Base-by-base conservation (phyloP, 805 yeast genomes). In the Pichia occidentalis region DNA sequence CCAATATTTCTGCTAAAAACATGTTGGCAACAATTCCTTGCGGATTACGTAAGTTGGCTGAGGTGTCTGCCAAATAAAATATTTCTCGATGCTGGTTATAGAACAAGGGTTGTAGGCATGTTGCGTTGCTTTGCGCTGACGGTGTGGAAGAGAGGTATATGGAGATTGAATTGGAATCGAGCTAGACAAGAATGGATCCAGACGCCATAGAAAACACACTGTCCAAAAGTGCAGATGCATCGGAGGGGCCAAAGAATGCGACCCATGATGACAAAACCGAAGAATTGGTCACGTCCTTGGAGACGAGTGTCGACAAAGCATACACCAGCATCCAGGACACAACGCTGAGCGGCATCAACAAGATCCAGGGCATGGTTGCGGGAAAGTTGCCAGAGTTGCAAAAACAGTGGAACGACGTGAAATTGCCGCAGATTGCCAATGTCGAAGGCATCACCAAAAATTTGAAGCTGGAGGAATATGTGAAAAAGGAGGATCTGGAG, bases 261-360 rank as follows among this genome's bases (percentile, higher is more conserved):
- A 18, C 40, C 27, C 56, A 48, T 24, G 51, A 46, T 25, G 66
- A 71, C 47, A 67, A 69, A 48, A 76, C 85, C 0, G 80, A 78
- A 36, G 65, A 69, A 47, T 50, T 78, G 16, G 85, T 77, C 47
- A 61, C 60, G 29, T 77, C 71, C 30, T 67, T 80, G 19, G 77
- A 73, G 40, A 57, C 64, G 16, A 52, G 48, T 33, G 62, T 60
- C 24, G 64, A 59, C 29, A 45, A 52, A 12, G 48, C 73, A 4
- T 75, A 73, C 56, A 44, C 60, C 3, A 53, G 59, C 24, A 56
- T 77, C 13, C 80, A 75, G 43, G 43, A 55, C 5, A 59, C 55
- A 20, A 63, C 71, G 2, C 46, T 63, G 36, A 59, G 56, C 31
- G 64, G 68, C 7, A 47, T 64, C 16, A 49, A 52, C 7, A 62